These are phyloP conservation scores for Rosa chinensis DNA, from an alignment of 306 rosid species.

Conservation along the genomic window DNA sequence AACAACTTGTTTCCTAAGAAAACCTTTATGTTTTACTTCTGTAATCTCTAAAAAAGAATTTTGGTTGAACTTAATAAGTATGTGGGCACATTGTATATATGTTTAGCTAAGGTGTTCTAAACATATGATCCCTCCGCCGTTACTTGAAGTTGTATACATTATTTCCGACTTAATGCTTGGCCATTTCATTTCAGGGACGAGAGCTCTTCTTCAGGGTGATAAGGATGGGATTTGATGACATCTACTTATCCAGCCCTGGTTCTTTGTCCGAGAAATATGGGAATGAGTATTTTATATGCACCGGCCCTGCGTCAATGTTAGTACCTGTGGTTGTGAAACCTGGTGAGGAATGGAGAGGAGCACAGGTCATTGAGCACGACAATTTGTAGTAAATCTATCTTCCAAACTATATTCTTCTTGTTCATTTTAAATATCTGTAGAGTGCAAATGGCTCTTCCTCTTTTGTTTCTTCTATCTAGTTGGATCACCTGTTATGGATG, in stretches of 20 bases:
- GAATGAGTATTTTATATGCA: slow-evolving; percentile 77
- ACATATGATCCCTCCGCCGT: neutral
- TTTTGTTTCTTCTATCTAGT: neutral
- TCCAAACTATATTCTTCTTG: neutral
- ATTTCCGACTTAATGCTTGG: neutral
- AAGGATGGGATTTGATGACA: slow-evolving; percentile 95
- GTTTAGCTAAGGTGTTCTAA: neutral
- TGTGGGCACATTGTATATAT: neutral
- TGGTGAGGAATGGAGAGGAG: slow-evolving; percentile 91
- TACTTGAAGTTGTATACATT: neutral
- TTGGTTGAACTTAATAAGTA: neutral
- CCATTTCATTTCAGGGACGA: slow-evolving; percentile 55
- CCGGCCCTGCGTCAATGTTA: slow-evolving; percentile 90
- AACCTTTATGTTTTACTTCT: neutral
- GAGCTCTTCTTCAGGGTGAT: slow-evolving; percentile 84
- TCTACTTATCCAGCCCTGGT: slow-evolving; percentile 85
- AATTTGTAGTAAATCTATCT: slow-evolving; percentile 46
- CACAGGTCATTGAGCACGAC: slow-evolving; percentile 93
- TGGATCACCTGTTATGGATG: neutral
- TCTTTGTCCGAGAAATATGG: slow-evolving; percentile 75
- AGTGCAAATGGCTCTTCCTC: neutral
- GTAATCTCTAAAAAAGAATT: neutral
- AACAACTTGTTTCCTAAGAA: neutral
- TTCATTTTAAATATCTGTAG: neutral
- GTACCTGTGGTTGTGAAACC: slow-evolving; percentile 82